A percentile compares a stretch with the other conserved stretches of the same genome.
Conservation (phyloP, 352 stramenopile species). For the Achlya hypogyna region DNA sequence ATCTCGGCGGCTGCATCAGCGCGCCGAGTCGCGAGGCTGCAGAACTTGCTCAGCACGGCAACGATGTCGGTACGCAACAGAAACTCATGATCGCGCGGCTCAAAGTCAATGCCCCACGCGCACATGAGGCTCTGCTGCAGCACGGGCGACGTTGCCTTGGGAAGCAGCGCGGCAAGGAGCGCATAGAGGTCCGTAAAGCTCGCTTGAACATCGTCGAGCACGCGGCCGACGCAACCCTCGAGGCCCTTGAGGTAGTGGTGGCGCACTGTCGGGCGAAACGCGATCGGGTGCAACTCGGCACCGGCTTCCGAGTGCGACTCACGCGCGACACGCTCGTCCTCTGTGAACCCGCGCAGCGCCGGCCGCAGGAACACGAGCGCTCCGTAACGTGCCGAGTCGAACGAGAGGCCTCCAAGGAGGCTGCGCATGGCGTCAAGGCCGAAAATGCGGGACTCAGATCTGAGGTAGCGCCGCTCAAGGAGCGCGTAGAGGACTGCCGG, state of each 20-base stretch:
- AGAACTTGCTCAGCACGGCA: conserved; percentile 56
- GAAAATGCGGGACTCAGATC: conserved; percentile 66
- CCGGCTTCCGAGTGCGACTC: conserved; percentile 4
- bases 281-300: conserved; percentile 17
- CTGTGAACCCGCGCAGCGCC: conserved; percentile 73
- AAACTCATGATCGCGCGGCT: conserved; percentile 70
- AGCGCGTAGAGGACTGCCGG: conserved; percentile 63
- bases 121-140: conserved; percentile 36
- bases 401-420: conserved; percentile 59
- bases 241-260: conserved; percentile 84
- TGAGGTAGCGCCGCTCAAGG: conserved; percentile 58
- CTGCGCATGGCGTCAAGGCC: conserved; percentile 75
- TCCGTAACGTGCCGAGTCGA: conserved; percentile 67
- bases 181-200: conserved; percentile 74
- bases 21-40: conserved; percentile 54
- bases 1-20: conserved; percentile 29
- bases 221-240: conserved; percentile 65
- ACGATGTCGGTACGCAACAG: conserved; percentile 74
- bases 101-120: conserved; percentile 76
- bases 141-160: conserved; percentile 12
- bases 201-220: conserved; percentile 41
- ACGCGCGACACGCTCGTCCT: conserved; percentile 73
- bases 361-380: conserved; percentile 74
- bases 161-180: conserved; percentile 51
- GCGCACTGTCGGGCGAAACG: conserved; percentile 72